Evolutionary conservation across 2,329 filamentous ascomycete genomes (phyloP), one percentile per base, ranked within the genome.

Genomic region (Didymella segeticola): DNA sequence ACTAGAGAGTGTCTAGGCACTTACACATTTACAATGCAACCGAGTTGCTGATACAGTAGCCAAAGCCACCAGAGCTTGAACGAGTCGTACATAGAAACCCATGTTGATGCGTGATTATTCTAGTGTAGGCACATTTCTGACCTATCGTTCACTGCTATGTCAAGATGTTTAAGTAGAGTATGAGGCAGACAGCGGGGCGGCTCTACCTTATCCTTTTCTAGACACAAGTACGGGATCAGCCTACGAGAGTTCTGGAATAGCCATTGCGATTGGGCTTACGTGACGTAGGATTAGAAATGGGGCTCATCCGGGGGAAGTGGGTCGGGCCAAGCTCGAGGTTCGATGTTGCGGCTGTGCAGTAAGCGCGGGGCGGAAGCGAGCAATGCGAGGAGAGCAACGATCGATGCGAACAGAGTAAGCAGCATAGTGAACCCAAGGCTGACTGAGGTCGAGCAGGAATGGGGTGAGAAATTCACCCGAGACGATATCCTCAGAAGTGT

Each of bases 11-110:
- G 8, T 43, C 11, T 3, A 9, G 7, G 25, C 20, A 12, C 61
- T 54, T 46, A 64, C 63, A 47, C 63, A 68, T 62, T 66, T 68
- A 37, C 67, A 68, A 6, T 45, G 22, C 27, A 27, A 9, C 0
- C 19, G 17, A 4, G 33, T 34, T 7, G 48, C 51, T 22, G 47
- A 26, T 9, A 22, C 47, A 10, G 52, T 23, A 7, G 39, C 8
- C 4, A 34, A 37, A 3, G 39, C 17, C 10, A 17, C 11, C 20
- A 36, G 43, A 43, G 10, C 23, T 20, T 33, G 29, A 39, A 48
- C 11, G 47, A n/a, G 34, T 26, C 25, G 5, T 17, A 37, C 4
- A 2, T 38, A n/a, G n/a, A n/a, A n/a, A n/a, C n/a, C n/a, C n/a
- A n/a, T n/a, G n/a, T n/a, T n/a, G n/a, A n/a, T n/a, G n/a, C n/a